Evolutionary conservation across 2,329 filamentous ascomycete species (phyloP).

Genomic region (Phialocephala subalpina): DNA sequence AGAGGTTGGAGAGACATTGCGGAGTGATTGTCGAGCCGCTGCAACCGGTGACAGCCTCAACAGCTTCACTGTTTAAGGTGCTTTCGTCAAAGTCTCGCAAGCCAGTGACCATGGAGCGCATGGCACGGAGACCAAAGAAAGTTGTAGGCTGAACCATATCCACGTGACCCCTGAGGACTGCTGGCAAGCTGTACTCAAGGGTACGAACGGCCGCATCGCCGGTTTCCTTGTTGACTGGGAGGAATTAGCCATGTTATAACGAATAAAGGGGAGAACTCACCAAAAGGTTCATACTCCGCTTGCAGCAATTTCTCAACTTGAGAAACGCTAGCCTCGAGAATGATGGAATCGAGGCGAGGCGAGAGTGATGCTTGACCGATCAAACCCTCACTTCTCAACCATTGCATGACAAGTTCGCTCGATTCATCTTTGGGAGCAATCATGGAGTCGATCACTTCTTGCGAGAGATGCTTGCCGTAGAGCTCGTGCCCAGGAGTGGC

Average conservation of each 20-base stretch:
- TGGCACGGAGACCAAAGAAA: conserved; percentile 56
- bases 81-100: conserved; percentile 23
- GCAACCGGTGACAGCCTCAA: conserved; percentile 39
- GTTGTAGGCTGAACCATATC: conserved; percentile 68
- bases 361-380: conserved; percentile 51
- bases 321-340: conserved; percentile 54
- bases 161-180: conserved; percentile 62
- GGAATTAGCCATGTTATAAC: conserved; percentile 51
- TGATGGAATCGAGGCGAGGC: conserved; percentile 62
- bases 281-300: conserved; percentile 59
- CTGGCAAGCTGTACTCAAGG: conserved; percentile 51
- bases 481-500: conserved; percentile 56
- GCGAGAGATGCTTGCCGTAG: conserved; percentile 62
- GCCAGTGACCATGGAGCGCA: conserved; percentile 38
- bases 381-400: conserved; percentile 61
- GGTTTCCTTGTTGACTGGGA: conserved; percentile 31
- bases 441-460: conserved; percentile 59
- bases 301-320: conserved; percentile 61
- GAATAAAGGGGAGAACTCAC: conserved; percentile 57
- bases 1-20: conserved; percentile 42
- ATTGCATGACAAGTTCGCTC: conserved; percentile 61
- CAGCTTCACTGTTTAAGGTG: conserved; percentile 17
- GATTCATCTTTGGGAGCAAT: conserved; percentile 62
- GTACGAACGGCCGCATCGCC: conserved; percentile 37
- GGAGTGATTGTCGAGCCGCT: conserved; percentile 38